These are phyloP conservation scores for Phylloboletellus chloephorus DNA, from an alignment of 1,284 basidiomycete species.

Conservation along the genomic window DNA sequence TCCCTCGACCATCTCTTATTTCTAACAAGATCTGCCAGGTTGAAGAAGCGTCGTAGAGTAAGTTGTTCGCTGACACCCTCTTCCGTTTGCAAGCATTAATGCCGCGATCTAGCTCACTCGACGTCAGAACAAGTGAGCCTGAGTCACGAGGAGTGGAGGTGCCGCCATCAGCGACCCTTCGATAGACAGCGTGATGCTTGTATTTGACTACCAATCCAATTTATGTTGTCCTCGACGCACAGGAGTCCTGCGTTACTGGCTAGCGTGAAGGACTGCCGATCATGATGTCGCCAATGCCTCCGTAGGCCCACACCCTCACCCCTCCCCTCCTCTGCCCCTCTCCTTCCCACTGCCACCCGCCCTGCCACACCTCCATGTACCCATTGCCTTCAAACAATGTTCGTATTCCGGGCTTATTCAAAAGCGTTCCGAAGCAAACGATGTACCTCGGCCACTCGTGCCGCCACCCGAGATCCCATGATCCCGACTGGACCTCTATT, in stretches of 20 bases:
- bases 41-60: conserved; percentile 44
- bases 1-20: conserved; percentile 1
- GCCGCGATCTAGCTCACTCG: conserved; percentile 25
- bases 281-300: neutral
- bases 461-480: conserved; percentile 42
- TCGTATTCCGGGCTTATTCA: conserved; percentile 48
- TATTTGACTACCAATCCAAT: conserved; percentile 2
- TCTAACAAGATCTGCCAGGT: conserved; percentile 23
- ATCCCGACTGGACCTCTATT: conserved; percentile 20
- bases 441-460: conserved; percentile 81
- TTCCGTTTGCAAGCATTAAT: conserved; percentile 12
- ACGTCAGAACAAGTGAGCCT: conserved; percentile 30
- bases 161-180: neutral
- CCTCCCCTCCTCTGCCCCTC: conserved; percentile 73
- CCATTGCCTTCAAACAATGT: conserved; percentile 50
- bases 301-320: conserved; percentile 59
- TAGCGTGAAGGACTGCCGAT: neutral
- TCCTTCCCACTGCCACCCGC: conserved; percentile 78
- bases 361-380: conserved; percentile 62
- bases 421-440: conserved; percentile 72
- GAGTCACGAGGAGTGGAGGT: neutral
- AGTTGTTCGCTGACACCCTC: conserved; percentile 12
- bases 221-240: conserved; percentile 1
- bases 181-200: conserved; percentile 13
- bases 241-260: neutral